A percentile compares a stretch with the other conserved stretches of the same genome.
Evolutionary conservation across 768 basidiomycete genomes (phyloP).

Genomic region (Leucosporidium creatinivorum): DNA sequence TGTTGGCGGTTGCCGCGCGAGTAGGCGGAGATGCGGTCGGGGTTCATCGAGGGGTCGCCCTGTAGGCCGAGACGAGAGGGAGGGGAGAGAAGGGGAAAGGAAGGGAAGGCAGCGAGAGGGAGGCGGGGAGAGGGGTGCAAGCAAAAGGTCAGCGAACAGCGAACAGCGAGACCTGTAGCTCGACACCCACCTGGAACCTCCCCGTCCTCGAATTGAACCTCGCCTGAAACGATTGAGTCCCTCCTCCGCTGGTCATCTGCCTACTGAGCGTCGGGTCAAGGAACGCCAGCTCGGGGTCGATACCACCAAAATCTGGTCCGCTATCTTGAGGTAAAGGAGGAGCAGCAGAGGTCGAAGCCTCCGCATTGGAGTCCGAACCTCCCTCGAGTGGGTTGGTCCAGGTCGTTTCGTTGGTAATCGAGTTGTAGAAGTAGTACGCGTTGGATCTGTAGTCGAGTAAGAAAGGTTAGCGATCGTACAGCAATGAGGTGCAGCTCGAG

Average conservation of each 20-base stretch:
- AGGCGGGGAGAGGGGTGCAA: no score
- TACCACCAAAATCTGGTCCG: neutral
- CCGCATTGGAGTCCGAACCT: neutral
- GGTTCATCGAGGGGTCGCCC: slow-evolving; percentile 21
- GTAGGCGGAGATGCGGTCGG: slow-evolving; percentile 26
- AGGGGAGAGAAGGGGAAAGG: neutral
- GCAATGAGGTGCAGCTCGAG: neutral
- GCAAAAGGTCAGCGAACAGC: no score
- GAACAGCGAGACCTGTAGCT: neutral
- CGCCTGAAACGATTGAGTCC: slow-evolving; percentile 9
- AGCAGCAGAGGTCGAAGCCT: neutral
- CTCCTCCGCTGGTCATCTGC: neutral
- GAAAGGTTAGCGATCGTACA: neutral
- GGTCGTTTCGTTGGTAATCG: slow-evolving; percentile 13
- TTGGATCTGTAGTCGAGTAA: slow-evolving; percentile 10
- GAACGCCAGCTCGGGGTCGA: slow-evolving; percentile 30
- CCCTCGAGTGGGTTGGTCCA: slow-evolving; percentile 24
- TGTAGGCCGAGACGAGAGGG: neutral
- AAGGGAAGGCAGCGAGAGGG: no score
- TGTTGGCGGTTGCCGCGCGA: slow-evolving; percentile 19
- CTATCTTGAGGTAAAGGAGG: neutral
- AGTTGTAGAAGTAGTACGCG: slow-evolving; percentile 32
- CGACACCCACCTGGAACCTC: slow-evolving; percentile 12
- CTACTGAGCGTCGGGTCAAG: slow-evolving; percentile 13
- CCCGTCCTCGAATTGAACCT: slow-evolving; percentile 29